Conservation (phyloP, 2,329 filamentous ascomycete species). For the Elsinoe batatas region DNA sequence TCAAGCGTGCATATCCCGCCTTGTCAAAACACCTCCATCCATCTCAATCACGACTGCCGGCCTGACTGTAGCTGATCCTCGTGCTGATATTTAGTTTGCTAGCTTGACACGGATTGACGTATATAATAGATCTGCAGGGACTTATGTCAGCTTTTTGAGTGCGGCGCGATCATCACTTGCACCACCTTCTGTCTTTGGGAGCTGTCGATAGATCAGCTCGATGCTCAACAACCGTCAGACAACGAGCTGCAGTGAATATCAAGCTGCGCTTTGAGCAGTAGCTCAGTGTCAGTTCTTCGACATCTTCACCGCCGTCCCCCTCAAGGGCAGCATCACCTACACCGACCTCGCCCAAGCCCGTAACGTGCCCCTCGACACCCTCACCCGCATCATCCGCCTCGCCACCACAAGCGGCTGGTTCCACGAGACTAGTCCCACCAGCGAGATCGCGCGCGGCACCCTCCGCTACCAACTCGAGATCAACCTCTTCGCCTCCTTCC, state of each 20-base stretch:
- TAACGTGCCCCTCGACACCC: neutral
- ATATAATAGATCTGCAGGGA: conserved; percentile 1
- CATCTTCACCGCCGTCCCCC: conserved; percentile 3
- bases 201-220: neutral
- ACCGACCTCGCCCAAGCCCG: neutral
- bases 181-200: neutral
- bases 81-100: neutral
- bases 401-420: conserved; percentile 5
- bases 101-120: conserved; percentile 1
- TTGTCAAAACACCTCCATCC: neutral
- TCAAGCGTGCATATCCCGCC: neutral
- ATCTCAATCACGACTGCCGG: neutral
- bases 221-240: neutral
- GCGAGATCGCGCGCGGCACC: neutral
- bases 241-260: neutral
- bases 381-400: neutral
- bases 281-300: neutral
- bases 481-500: conserved; percentile 3
- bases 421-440: neutral
- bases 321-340: neutral
- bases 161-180: neutral
- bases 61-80: neutral
- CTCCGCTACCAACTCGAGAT: conserved; percentile 1
- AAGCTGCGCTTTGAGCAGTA: neutral
- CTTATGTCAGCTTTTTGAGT: neutral